Conservation (phyloP, 1,284 basidiomycete species). For the Fistulinella cinereoalba region DNA sequence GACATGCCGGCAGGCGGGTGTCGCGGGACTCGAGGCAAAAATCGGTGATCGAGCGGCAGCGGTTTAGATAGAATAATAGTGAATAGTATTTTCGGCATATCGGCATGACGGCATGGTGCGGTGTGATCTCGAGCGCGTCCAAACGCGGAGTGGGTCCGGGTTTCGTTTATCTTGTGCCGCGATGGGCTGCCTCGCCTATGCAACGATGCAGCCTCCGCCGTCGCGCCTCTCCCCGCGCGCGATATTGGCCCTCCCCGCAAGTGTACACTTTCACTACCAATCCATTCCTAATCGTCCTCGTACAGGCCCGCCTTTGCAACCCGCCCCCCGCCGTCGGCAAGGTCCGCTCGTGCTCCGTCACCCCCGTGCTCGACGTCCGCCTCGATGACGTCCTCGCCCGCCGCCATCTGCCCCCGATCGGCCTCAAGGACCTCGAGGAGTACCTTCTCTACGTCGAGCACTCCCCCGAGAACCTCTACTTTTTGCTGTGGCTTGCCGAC, state of each 20-base stretch:
- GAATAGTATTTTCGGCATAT: conserved; percentile 2
- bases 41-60: conserved; percentile 67
- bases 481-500: conserved; percentile 70
- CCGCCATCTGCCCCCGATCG: conserved; percentile 69
- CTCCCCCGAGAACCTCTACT: conserved; percentile 71
- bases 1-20: too few relatives aligned
- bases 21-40: conserved; percentile 65
- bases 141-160: neutral
- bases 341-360: conserved; percentile 59
- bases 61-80: conserved; percentile 47
- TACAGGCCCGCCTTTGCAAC: conserved; percentile 60
- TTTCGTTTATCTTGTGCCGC: conserved; percentile 21
- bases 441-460: conserved; percentile 74
- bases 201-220: conserved; percentile 48
- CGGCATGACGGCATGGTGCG: conserved; percentile 1
- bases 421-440: conserved; percentile 78
- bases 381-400: conserved; percentile 69
- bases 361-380: conserved; percentile 56
- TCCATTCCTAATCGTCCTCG: neutral
- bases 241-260: conserved; percentile 48
- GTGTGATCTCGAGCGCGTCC: conserved; percentile 14
- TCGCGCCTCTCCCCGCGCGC: conserved; percentile 44
- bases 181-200: too few relatives aligned
- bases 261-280: neutral
- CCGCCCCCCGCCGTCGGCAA: conserved; percentile 66